These are phyloP conservation scores for Xylaria sp. DNA, from an alignment of 2,329 filamentous ascomycete species.

Conservation along the genomic window DNA sequence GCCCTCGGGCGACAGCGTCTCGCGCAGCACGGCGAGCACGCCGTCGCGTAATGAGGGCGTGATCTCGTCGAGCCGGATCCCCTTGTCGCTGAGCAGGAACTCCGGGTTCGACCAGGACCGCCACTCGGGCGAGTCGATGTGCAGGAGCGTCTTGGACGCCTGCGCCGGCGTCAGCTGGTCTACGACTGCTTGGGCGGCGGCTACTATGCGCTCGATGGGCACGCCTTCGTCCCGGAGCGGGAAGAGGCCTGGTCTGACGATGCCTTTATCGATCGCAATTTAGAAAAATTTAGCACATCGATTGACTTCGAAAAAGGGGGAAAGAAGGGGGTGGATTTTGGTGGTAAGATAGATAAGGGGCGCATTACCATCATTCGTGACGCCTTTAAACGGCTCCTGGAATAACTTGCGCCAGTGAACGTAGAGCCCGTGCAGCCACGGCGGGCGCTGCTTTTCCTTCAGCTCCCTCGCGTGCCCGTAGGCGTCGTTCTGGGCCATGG, in stretches of 20 bases:
- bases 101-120: constrained; percentile 78
- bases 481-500: constrained; percentile 70
- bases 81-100: constrained; percentile 75
- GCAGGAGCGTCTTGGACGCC: constrained; percentile 61
- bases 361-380: constrained; percentile 72
- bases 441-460: constrained; percentile 67
- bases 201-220: constrained; percentile 67
- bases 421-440: constrained; percentile 73
- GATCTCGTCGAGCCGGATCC: constrained; percentile 74
- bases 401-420: constrained; percentile 68
- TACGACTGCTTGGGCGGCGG: constrained; percentile 60
- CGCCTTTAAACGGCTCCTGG: constrained; percentile 75
- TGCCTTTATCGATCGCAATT: constrained; percentile 52
- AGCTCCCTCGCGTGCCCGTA: constrained; percentile 72
- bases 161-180: constrained; percentile 61
- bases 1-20: constrained; percentile 74
- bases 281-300: background rate
- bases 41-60: constrained; percentile 55
- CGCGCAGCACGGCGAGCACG: constrained; percentile 66
- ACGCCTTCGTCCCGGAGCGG: constrained; percentile 71
- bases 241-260: constrained; percentile 65
- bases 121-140: constrained; percentile 78
- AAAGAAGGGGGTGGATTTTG: background rate
- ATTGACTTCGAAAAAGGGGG: background rate
- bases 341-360: too few relatives aligned